A percentile compares a stretch with the other conserved stretches of the same genome.
These are phyloP conservation scores for Oehlia diaphana DNA, from an alignment of 192 early-diverging fungal species.

Conservation along the genomic window DNA sequence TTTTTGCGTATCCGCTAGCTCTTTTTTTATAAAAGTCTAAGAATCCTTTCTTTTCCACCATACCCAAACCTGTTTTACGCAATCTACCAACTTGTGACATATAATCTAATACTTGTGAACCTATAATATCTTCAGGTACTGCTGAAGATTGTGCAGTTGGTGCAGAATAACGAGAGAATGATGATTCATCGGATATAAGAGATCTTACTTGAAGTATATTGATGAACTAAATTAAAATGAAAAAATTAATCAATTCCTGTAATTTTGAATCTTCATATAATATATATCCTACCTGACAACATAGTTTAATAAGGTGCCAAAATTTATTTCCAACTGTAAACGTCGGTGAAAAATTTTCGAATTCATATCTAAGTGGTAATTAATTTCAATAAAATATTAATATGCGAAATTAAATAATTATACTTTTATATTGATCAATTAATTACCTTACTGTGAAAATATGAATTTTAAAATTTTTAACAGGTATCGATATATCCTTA, in stretches of 20 bases:
- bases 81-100: slow-evolving; percentile 66
- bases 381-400: slow-evolving; percentile 33
- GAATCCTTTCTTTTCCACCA: slow-evolving; percentile 75
- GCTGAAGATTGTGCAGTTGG: slow-evolving; percentile 31
- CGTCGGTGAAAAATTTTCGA: slow-evolving; percentile 60
- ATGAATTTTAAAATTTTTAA: slow-evolving; percentile 57
- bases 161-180: slow-evolving; percentile 40
- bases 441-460: slow-evolving; percentile 66
- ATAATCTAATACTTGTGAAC: slow-evolving; percentile 53
- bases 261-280: slow-evolving; percentile 5
- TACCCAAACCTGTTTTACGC: slow-evolving; percentile 62
- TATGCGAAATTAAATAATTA: slow-evolving; percentile 30
- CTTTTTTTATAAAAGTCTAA: slow-evolving; percentile 59
- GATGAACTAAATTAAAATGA: slow-evolving; percentile 39
- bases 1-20: slow-evolving; percentile 14
- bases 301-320: slow-evolving; percentile 55
- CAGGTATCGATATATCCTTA: slow-evolving; percentile 53
- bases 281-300: slow-evolving; percentile 51
- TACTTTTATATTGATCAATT: slow-evolving; percentile 20
- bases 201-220: slow-evolving; percentile 53
- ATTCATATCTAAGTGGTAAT: slow-evolving; percentile 54
- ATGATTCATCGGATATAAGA: slow-evolving; percentile 50
- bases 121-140: slow-evolving; percentile 50
- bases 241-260: slow-evolving; percentile 30
- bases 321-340: slow-evolving; percentile 61